Base-by-base conservation (phyloP, 2,329 filamentous ascomycete species). In the Colletotrichum siamense region DNA sequence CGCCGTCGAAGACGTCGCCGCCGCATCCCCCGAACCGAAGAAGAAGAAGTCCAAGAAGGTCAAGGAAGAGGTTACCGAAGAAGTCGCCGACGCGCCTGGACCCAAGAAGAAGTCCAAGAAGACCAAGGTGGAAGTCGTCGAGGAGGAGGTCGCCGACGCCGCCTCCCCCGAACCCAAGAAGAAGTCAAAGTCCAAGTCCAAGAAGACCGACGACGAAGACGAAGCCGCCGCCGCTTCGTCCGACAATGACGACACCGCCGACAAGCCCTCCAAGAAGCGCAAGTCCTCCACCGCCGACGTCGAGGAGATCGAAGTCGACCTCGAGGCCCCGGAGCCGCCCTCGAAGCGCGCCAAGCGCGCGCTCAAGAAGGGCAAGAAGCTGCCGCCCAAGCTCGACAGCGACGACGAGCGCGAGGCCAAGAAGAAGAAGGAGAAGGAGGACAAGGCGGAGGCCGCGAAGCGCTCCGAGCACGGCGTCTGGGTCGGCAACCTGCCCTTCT, bases 401-500 rank as follows among this genome's bases (percentile, higher is more conserved):
- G 84, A 85, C 71, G 86, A 84, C 62, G 86, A 88, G 34, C 72
- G 87, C 69, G 82, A 84, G 13, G 81, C 87, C 77, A 79, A 82
- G 63, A 81, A 81, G 74, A 82, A 82, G 73, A 86, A 87, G 73
- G 81, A 78, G 83, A 86, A 86, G 76, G 84, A 86, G 32, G 80
- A 82, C 64, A 84, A 84, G 77, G 84, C 79, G 68, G 87, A 89
- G 70, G 70, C 77, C 24, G 73, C 71, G 10, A 88, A 90, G 79
- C 93, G 95, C 76, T 97, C 95, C 12, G 92, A 95, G 22, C 93
- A 95, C 84, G 95, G 96, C 77, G 92, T 99, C 79, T 99, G 97
- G 97, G 95, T 99, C 80, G 97, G 98, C 81, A 99, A 99, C 85
- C 87, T 99, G 78, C 92, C 94, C n/a, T 99, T 96, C 88, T 92